Base-by-base conservation (phyloP, 495 filamentous ascomycete genomes). In the Cairneyella variabilis region DNA sequence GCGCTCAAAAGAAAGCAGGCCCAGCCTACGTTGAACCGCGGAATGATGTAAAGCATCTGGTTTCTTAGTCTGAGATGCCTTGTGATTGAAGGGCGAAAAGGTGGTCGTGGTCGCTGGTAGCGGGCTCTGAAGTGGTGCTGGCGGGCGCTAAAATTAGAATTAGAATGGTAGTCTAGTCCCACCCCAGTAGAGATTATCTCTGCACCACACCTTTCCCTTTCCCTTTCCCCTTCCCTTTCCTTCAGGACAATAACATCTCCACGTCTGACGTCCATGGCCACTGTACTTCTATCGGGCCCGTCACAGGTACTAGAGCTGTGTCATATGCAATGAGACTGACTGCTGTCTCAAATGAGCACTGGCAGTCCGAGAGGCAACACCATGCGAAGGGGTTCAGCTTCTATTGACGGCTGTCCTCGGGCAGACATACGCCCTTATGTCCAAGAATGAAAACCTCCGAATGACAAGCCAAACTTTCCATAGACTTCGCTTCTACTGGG, bases 371-470 rank as follows among this genome's bases (percentile, higher is more conserved):
- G n/a, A n/a, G n/a, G n/a, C n/a, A n/a, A n/a, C n/a, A n/a, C 3
- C 16, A 16, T 53, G 51, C 22, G 17, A 45, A 34, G 51, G 51
- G 1, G 27, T 53, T 53, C 51, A 53, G 14, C 18, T 53, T 12
- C 2, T 53, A 9, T 20, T 53, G 11, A 53, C 51, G 1, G 51
- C 51, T 2, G 22, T 53, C n/a, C 23, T 37, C 8, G 51, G 51
- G 3, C 51, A 53, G 22, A 53, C 51, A 12, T 53, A 53, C 21
- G 51, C 51, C 1, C n/a, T 53, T 9, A 22, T 53, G 27, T 53
- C 51, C 2, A 32, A 53, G 41, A 53, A 53, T 27, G 51, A 53
- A 25, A 36, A 16, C 23, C 23, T 53, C 7, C 39, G 51, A 23
- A 34, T 37, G 23, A 53, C 51, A 21, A 25, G 25, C 17, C 51